Percentiles rank a stretch among this genome's conserved stretches.
Conservation (phyloP, 495 filamentous ascomycete genomes). For the Oidiodendron maius region DNA sequence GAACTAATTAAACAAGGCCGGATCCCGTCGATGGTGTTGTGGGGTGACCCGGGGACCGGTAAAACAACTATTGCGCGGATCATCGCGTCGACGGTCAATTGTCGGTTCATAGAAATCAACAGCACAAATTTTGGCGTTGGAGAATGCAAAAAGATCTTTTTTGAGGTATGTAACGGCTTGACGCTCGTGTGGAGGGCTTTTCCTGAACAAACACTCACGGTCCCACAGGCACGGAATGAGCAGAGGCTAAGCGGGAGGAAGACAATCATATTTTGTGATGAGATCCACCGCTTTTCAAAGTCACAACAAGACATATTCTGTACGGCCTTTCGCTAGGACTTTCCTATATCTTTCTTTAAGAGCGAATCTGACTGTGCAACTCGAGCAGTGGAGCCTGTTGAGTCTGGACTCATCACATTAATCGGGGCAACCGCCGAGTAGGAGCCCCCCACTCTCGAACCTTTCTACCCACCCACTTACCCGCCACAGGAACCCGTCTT, state of each 20-base stretch:
- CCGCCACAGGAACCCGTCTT: slow-evolving; percentile 68
- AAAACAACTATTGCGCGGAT: slow-evolving; percentile 94
- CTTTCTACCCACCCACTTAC: slow-evolving; percentile 1
- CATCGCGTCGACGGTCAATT: slow-evolving; percentile 68
- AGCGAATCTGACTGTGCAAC: slow-evolving; percentile 3
- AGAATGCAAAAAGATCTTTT: slow-evolving; percentile 88
- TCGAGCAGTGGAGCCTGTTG: slow-evolving; percentile 65
- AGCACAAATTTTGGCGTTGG: slow-evolving; percentile 84
- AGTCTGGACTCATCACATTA: slow-evolving; percentile 81
- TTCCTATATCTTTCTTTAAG: not conserved
- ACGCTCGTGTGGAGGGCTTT: not conserved
- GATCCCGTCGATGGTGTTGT: slow-evolving; percentile 89
- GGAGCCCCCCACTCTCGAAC: slow-evolving; percentile 2
- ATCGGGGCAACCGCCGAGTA: slow-evolving; percentile 89
- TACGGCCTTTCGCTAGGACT: slow-evolving; percentile 4
- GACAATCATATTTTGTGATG: slow-evolving; percentile 95
- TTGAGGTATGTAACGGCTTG: slow-evolving; percentile 48
- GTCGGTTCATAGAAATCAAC: slow-evolving; percentile 90
- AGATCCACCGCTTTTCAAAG: slow-evolving; percentile 91
- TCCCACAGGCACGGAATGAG: slow-evolving; percentile 66
- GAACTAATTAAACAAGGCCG: slow-evolving; percentile 78
- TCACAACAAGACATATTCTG: slow-evolving; percentile 86
- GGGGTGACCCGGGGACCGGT: slow-evolving; percentile 85
- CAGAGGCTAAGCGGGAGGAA: slow-evolving; percentile 71
- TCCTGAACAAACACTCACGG: slow-evolving; percentile 6